These are phyloP conservation scores for Pyrus pyrifolia DNA, from an alignment of 306 rosid genomes.

Conservation along the genomic window DNA sequence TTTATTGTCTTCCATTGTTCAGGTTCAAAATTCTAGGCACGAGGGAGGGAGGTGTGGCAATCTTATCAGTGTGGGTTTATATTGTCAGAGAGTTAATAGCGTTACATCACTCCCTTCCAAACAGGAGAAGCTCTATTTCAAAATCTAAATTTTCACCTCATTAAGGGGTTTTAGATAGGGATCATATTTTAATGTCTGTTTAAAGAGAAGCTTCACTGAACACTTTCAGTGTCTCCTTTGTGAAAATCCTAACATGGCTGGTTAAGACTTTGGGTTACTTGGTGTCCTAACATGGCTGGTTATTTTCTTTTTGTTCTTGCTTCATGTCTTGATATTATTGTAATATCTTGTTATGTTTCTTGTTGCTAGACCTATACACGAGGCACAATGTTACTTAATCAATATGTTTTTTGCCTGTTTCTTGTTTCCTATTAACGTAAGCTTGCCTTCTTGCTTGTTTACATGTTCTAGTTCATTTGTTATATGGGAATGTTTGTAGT, in stretches of 20 bases:
- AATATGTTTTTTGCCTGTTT: not conserved
- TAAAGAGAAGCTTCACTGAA: not conserved
- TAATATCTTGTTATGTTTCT: not conserved
- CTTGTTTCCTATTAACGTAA: not conserved
- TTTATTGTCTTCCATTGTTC: not conserved
- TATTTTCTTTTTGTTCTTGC: not conserved
- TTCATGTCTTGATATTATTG: not conserved
- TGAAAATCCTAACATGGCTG: not conserved
- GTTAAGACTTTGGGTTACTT: not conserved
- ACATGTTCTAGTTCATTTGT: not conserved
- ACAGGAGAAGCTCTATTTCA: not conserved
- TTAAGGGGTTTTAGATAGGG: not conserved
- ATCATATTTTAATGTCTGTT: not conserved
- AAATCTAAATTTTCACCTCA: not conserved
- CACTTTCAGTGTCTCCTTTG: not conserved
- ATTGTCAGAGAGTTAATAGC: too few relatives aligned
- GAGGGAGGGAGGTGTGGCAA: fast-evolving
- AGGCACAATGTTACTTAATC: not conserved
- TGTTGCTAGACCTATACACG: not conserved
- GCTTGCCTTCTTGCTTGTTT: not conserved
- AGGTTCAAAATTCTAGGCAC: not conserved
- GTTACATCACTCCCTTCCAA: too few relatives aligned
- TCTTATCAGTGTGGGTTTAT: not conserved
- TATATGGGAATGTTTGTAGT: not conserved
- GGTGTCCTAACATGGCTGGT: not conserved